Evolutionary conservation across 306 rosid genomes (phyloP).

Genomic region (Vigna reflexopilosa): DNA sequence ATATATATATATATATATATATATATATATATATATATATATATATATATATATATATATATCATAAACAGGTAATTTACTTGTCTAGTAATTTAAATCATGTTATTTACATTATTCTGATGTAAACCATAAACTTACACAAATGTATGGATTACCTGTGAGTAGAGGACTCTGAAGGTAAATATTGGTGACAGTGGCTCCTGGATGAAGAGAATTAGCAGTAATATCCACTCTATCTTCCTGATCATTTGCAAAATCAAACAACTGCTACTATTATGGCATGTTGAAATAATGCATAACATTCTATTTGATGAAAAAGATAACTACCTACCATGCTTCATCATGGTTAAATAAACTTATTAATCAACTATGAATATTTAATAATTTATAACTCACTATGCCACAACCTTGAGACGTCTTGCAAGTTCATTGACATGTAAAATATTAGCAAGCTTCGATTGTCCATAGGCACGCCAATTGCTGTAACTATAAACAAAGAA

Average conservation of each 20-base stretch:
- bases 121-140: neutral
- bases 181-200: constrained; percentile 63
- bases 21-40: too few species aligned
- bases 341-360: neutral
- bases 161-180: neutral
- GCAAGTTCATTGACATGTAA: constrained; percentile 54
- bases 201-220: constrained; percentile 93
- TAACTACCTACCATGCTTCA: neutral
- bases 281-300: too few species aligned
- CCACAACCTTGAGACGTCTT: constrained; percentile 58
- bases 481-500: constrained; percentile 51
- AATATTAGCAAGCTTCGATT: constrained; percentile 70
- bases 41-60: too few species aligned
- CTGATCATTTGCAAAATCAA: constrained; percentile 43
- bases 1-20: too few species aligned
- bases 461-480: constrained; percentile 64
- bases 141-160: neutral
- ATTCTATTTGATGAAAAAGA: too few species aligned
- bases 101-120: neutral
- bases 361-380: neutral
- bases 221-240: constrained; percentile 66
- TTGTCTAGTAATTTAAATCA: constrained; percentile 4
- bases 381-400: too few species aligned
- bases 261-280: too few species aligned
- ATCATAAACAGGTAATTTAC: neutral